Evolutionary conservation across 495 filamentous ascomycete species (phyloP).

Genomic region (Penicillium manginii): DNA sequence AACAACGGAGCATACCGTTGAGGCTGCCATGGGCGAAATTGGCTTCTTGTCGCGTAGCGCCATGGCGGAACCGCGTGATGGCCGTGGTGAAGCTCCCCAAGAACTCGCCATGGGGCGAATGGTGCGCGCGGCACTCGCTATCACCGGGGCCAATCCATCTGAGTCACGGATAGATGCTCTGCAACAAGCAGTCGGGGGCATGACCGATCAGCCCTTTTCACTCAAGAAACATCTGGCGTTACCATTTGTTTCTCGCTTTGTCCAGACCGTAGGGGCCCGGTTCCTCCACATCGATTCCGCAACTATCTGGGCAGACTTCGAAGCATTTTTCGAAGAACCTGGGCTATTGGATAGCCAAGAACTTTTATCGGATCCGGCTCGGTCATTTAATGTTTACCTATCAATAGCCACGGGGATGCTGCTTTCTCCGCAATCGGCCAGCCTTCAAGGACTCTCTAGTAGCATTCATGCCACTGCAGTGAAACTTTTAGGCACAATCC

Average conservation of each 20-base stretch:
- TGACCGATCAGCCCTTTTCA: not conserved
- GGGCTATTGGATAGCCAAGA: not conserved
- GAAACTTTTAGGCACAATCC: conserved; percentile 16
- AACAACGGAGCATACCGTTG: conserved; percentile 19
- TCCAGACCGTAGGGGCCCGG: not conserved
- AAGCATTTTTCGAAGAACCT: conserved; percentile 13
- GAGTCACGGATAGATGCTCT: conserved; percentile 12
- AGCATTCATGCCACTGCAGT: conserved; percentile 16
- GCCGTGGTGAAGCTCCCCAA: conserved; percentile 20
- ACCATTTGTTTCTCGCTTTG: not conserved
- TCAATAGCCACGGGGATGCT: conserved; percentile 23
- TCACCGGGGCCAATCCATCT: conserved; percentile 22
- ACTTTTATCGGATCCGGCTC: not conserved
- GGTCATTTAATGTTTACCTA: conserved; percentile 27
- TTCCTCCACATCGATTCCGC: not conserved
- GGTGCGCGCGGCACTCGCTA: conserved; percentile 22
- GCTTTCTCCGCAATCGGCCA: conserved; percentile 19
- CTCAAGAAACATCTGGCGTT: conserved; percentile 11
- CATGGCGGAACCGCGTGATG: conserved; percentile 35
- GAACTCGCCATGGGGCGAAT: conserved; percentile 30
- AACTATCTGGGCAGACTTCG: not conserved
- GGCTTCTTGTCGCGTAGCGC: conserved; percentile 35
- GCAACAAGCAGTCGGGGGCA: conserved; percentile 1
- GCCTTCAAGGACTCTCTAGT: conserved; percentile 16
- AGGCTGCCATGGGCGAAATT: conserved; percentile 34